Evolutionary conservation across 2,329 filamentous ascomycete genomes (phyloP).

Genomic region (Cladosporium sp.): DNA sequence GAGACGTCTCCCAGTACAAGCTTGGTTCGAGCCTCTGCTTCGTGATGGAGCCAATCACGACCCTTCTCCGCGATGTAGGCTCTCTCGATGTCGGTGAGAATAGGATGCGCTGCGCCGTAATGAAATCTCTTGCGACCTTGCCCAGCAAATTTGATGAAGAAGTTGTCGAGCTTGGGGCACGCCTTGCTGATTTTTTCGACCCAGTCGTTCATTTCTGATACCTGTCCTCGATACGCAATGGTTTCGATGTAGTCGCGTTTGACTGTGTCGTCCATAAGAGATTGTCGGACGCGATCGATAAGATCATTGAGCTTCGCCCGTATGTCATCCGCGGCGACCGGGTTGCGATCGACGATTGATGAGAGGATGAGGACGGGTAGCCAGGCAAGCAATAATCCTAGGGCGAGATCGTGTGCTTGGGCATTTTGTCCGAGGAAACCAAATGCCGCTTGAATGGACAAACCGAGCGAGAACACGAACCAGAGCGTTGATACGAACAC

Average conservation of each 20-base stretch:
- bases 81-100: constrained; percentile 44
- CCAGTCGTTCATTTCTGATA: constrained; percentile 26
- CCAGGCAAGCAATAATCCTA: constrained; percentile 49
- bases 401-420: constrained; percentile 46
- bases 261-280: constrained; percentile 34
- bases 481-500: constrained; percentile 46
- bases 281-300: constrained; percentile 39
- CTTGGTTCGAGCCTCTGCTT: constrained; percentile 34
- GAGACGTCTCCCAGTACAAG: constrained; percentile 38
- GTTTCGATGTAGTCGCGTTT: constrained; percentile 34
- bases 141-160: constrained; percentile 45
- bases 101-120: constrained; percentile 43
- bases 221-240: constrained; percentile 31
- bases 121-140: constrained; percentile 41
- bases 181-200: constrained; percentile 31
- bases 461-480: constrained; percentile 43
- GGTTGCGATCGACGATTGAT: constrained; percentile 50
- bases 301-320: constrained; percentile 42
- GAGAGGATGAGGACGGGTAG: constrained; percentile 47
- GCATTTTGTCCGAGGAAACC: constrained; percentile 41
- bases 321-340: constrained; percentile 44
- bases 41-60: constrained; percentile 41
- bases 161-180: constrained; percentile 32
- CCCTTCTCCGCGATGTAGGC: constrained; percentile 42
- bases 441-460: constrained; percentile 42